phyloP scores from a whole-genome alignment of 768 basidiomycete species.

The Glaciozyma martinii region DNA sequence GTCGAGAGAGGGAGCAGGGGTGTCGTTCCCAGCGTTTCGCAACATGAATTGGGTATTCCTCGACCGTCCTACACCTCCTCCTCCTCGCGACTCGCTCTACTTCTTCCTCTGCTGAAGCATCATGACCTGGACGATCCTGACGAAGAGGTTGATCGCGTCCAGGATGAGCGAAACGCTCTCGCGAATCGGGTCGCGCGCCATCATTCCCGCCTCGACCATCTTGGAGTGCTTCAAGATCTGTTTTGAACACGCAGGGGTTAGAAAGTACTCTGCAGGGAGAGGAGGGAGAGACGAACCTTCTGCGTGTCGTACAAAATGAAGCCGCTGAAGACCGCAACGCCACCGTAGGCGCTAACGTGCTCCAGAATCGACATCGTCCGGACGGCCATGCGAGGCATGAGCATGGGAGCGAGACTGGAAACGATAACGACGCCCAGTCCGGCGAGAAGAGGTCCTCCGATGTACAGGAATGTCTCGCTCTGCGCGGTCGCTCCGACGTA shows the following conservation, averaged over 20 bases:
- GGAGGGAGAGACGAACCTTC: too few species aligned
- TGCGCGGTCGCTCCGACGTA: constrained; percentile 82
- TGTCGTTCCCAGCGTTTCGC: too few species aligned
- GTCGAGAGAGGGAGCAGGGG: too few species aligned
- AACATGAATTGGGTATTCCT: too few species aligned
- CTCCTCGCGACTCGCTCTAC: background rate
- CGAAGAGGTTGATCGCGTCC: constrained; percentile 75
- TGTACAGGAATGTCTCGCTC: constrained; percentile 75
- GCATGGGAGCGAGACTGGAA: constrained; percentile 77
- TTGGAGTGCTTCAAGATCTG: constrained; percentile 54
- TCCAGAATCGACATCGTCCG: constrained; percentile 68
- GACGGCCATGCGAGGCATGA: constrained; percentile 60
- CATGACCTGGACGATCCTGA: constrained; percentile 11
- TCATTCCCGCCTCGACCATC: constrained; percentile 57
- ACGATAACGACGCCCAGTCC: constrained; percentile 82
- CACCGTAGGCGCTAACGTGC: constrained; percentile 72
- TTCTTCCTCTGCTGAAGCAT: constrained; percentile 28
- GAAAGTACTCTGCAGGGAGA: too few species aligned
- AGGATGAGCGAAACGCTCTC: constrained; percentile 40
- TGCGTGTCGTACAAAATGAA: constrained; percentile 85
- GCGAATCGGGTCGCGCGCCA: constrained; percentile 59
- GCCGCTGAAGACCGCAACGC: constrained; percentile 64
- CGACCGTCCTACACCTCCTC: too few species aligned
- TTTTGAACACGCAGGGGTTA: too few species aligned
- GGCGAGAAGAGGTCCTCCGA: constrained; percentile 79